phyloP scores from a whole-genome alignment of 768 basidiomycete genomes.

The Leccinum arenicola region DNA sequence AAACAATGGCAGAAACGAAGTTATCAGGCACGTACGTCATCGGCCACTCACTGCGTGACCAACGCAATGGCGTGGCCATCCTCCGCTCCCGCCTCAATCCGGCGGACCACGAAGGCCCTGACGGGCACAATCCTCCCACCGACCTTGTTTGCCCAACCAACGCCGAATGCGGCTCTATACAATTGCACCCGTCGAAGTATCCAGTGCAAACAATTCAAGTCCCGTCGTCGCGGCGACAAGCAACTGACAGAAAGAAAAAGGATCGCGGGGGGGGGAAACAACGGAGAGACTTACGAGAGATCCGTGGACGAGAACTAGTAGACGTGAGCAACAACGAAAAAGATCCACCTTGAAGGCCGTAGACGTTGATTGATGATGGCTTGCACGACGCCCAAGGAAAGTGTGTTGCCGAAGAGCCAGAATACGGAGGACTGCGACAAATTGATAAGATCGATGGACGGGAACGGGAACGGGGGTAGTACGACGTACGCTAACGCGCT shows the following conservation, averaged over 20 bases:
- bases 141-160: slow-evolving; percentile 59
- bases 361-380: too few relatives aligned
- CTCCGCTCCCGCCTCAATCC: slow-evolving; percentile 24
- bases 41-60: slow-evolving; percentile 57
- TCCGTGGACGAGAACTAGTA: too few relatives aligned
- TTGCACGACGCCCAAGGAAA: too few relatives aligned
- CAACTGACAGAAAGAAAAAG: slow-evolving; percentile 86
- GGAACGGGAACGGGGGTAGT: too few relatives aligned
- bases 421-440: too few relatives aligned
- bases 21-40: slow-evolving; percentile 48
- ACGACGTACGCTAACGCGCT: too few relatives aligned
- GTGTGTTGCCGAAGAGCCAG: too few relatives aligned
- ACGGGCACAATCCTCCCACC: slow-evolving; percentile 57
- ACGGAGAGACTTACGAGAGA: too few relatives aligned
- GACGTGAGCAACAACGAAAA: too few relatives aligned
- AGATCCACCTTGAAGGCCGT: too few relatives aligned
- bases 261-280: slow-evolving; percentile 45
- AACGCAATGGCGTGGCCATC: slow-evolving; percentile 45
- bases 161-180: slow-evolving; percentile 79
- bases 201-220: slow-evolving; percentile 72
- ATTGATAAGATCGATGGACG: too few relatives aligned
- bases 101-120: slow-evolving; percentile 55
- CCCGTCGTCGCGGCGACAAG: slow-evolving; percentile 73
- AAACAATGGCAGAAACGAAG: neutral
- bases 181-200: slow-evolving; percentile 72